Base-by-base conservation (phyloP, 1,284 basidiomycete species). In the Erythrobasidium hasegawianum region DNA sequence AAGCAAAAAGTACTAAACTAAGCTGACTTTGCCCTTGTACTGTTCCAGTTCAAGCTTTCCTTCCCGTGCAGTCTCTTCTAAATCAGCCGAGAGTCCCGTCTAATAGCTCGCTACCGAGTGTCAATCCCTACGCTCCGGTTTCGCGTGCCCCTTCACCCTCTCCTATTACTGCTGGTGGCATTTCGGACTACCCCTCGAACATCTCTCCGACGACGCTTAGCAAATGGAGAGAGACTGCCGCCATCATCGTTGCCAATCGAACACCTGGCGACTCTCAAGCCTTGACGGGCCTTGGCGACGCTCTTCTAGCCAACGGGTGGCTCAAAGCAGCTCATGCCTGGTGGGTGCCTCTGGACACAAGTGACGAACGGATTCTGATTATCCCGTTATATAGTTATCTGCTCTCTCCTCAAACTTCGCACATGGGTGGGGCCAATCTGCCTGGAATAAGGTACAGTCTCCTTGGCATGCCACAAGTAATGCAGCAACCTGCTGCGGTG, bases 281-380 rank as follows among this genome's bases (percentile, higher is more conserved):
- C 13, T 77, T 98, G 68, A 89, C 90, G 33, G 85, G 89, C 14
- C 83, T 99, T 2, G 96, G 94, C 38, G 90, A 95, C 74, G 86
- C 86, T 69, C 81, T 98, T 39, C 76, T 82, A 47, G 81, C 83
- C 1, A 85, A 88, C 69, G 84, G 88, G 50, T 85, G 90, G 79
- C 77, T 85, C 5, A 88, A 94, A 72, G 92, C 92, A 7, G 91
- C 92, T 14, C 94, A 98, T 80, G 85, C 83, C 65, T 97, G 94
- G 93, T 95, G 75, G 69, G 79, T 72, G 8, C 57, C 56, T n/a
- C 5, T 14, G 7, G 4, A 5, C 18, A 55, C n/a, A 2, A 2
- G 39, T 33, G 14, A n/a, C n/a, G n/a, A n/a, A n/a, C n/a, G n/a
- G n/a, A n/a, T n/a, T n/a, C 57, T 39, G 10, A 64, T n/a, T n/a